Conservation (phyloP, 306 rosid species). For the Medicago lupulina region DNA sequence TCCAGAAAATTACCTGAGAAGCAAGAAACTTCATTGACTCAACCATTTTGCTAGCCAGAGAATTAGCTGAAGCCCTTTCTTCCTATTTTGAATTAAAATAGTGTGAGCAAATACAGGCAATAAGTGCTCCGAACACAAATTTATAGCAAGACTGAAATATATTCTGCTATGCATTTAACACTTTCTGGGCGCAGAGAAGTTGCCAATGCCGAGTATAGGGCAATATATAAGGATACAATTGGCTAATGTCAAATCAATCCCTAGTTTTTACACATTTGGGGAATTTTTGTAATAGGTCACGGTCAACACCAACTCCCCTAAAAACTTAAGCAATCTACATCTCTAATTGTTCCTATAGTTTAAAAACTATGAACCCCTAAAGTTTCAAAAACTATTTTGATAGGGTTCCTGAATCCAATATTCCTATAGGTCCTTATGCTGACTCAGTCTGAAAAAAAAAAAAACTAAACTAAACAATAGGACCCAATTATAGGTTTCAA, state of each 20-base stretch:
- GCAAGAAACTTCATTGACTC: slow-evolving; percentile 89
- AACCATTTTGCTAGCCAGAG: slow-evolving; percentile 81
- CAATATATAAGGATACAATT: slow-evolving; percentile 6
- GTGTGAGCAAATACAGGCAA: slow-evolving; percentile 39
- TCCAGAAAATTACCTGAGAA: slow-evolving; percentile 65
- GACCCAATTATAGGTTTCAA: slow-evolving; percentile 26
- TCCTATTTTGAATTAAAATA: slow-evolving; percentile 64
- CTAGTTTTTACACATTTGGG: background rate
- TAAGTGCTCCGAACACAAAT: slow-evolving; percentile 22
- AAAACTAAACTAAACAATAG: slow-evolving; percentile 3
- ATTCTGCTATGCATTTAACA: slow-evolving; percentile 16
- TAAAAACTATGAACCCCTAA: slow-evolving; percentile 7
- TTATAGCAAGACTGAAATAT: slow-evolving; percentile 27
- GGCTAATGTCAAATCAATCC: slow-evolving; percentile 17
- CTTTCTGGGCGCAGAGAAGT: slow-evolving; percentile 34
- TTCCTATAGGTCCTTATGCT: slow-evolving; percentile 4
- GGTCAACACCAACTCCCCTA: slow-evolving; percentile 9
- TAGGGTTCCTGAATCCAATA: slow-evolving; percentile 24
- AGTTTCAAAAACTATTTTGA: background rate
- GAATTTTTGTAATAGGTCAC: slow-evolving; percentile 16
- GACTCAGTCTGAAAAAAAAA: background rate
- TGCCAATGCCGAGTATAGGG: slow-evolving; percentile 24
- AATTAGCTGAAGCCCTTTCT: slow-evolving; percentile 78
- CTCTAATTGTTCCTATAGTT: slow-evolving; percentile 17
- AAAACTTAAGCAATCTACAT: slow-evolving; percentile 23